These are phyloP conservation scores for Copromyces sp. DNA, from an alignment of 495 filamentous ascomycete species.

Conservation along the genomic window DNA sequence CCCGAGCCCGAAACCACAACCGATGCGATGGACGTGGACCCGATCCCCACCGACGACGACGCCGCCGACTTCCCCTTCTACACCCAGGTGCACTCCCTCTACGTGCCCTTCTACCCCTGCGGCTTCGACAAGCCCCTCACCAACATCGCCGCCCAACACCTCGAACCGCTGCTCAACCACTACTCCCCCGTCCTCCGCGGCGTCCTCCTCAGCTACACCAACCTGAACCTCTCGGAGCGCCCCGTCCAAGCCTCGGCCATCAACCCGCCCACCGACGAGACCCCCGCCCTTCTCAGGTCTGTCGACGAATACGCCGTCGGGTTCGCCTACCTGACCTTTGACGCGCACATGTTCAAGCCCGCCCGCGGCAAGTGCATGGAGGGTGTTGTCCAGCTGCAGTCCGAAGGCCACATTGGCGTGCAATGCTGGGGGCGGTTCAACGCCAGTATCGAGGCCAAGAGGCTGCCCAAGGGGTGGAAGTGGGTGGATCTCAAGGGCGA, in stretches of 20 bases:
- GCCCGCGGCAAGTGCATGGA: slow-evolving; percentile 39
- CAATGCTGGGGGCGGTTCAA: slow-evolving; percentile 43
- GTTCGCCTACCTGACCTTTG: slow-evolving; percentile 38
- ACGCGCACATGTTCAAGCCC: slow-evolving; percentile 35
- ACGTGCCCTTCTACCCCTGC: slow-evolving; percentile 35
- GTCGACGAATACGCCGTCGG: slow-evolving; percentile 37
- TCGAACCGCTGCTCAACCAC: slow-evolving; percentile 35
- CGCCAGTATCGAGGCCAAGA: slow-evolving; percentile 37
- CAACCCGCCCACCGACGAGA: slow-evolving; percentile 28
- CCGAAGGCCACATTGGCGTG: slow-evolving; percentile 38
- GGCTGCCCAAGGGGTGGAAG: slow-evolving; percentile 35
- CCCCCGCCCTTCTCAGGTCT: slow-evolving; percentile 26
- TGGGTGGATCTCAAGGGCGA: slow-evolving; percentile 34
- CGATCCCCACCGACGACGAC: slow-evolving; percentile 1
- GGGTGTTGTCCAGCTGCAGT: slow-evolving; percentile 37
- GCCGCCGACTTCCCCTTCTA: slow-evolving; percentile 33
- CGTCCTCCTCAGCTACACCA: slow-evolving; percentile 36
- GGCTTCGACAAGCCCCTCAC: slow-evolving; percentile 36
- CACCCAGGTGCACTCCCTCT: slow-evolving; percentile 38
- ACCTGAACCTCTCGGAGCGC: slow-evolving; percentile 34
- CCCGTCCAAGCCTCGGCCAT: slow-evolving; percentile 25
- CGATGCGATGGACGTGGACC: slow-evolving; percentile 21
- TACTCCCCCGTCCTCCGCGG: slow-evolving; percentile 36
- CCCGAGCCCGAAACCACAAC: neutral
- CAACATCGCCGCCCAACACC: slow-evolving; percentile 33